These are phyloP conservation scores for Chaetomium olivaceum DNA, from an alignment of 2,329 filamentous ascomycete species.

Conservation along the genomic window DNA sequence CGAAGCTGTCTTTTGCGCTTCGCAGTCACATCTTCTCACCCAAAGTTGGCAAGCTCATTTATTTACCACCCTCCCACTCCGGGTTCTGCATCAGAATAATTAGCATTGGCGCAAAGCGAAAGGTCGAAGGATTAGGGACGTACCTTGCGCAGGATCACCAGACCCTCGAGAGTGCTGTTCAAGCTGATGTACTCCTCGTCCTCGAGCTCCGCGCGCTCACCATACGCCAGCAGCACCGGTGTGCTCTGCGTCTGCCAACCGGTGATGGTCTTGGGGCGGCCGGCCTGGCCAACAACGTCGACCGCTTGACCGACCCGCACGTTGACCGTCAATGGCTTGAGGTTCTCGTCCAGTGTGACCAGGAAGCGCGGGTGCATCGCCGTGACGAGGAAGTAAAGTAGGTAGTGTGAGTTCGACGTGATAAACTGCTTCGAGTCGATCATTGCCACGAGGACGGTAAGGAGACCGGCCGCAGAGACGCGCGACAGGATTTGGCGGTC, in stretches of 20 bases:
- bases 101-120: background rate
- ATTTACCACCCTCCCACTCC: slow-evolving; percentile 56
- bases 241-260: slow-evolving; percentile 99
- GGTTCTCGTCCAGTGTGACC: slow-evolving; percentile 90
- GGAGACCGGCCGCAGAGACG: slow-evolving; percentile 83
- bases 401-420: slow-evolving; percentile 72
- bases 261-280: slow-evolving; percentile 97
- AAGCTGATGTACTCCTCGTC: slow-evolving; percentile 96
- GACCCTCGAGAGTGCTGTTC: slow-evolving; percentile 85
- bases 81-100: slow-evolving; percentile 46
- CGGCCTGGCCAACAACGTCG: slow-evolving; percentile 95
- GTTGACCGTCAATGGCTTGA: slow-evolving; percentile 92
- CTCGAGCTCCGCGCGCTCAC: slow-evolving; percentile 93
- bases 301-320: slow-evolving; percentile 97
- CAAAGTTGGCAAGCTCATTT: slow-evolving; percentile 22
- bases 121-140: slow-evolving; percentile 35
- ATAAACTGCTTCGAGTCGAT: slow-evolving; percentile 91
- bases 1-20: background rate
- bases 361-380: slow-evolving; percentile 97
- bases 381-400: slow-evolving; percentile 94
- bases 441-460: slow-evolving; percentile 88
- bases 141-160: slow-evolving; percentile 97
- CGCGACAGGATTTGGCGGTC: slow-evolving; percentile 93
- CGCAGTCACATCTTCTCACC: background rate
- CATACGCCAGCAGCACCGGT: slow-evolving; percentile 91